Percentiles rank a stretch among this genome's conserved stretches.
These are phyloP conservation scores for Allium sativum DNA, from an alignment of 106 monocot species.

Conservation along the genomic window DNA sequence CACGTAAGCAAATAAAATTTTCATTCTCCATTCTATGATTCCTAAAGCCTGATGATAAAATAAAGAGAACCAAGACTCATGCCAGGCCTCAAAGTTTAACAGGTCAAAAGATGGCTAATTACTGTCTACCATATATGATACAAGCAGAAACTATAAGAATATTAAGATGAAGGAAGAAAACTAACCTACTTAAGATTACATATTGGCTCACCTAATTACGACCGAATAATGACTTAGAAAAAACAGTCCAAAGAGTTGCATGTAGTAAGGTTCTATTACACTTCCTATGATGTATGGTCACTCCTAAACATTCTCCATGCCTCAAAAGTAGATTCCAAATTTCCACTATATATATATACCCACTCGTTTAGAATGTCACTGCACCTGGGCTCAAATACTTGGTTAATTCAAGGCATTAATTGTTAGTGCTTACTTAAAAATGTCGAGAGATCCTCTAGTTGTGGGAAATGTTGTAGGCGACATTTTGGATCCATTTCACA, in stretches of 20 bases:
- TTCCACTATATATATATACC: conserved; percentile 14
- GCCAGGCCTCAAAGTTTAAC: conserved; percentile 1
- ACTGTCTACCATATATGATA: conserved; percentile 4
- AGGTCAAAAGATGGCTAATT: conserved; percentile 7
- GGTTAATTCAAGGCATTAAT: background rate
- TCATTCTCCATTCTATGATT: background rate
- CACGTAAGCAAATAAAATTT: conserved; percentile 9
- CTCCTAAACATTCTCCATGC: background rate
- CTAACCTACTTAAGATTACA: background rate
- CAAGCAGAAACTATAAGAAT: conserved; percentile 4
- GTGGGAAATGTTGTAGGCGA: conserved; percentile 62
- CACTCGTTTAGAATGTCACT: conserved; percentile 9
- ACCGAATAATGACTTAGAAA: conserved; percentile 2
- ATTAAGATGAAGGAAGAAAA: conserved; percentile 2
- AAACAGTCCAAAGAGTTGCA: too few species aligned
- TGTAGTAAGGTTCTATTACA: conserved; percentile 9
- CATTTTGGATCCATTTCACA: conserved; percentile 53
- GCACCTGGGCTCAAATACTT: conserved; percentile 15
- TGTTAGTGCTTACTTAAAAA: conserved; percentile 1
- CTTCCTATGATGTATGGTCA: conserved; percentile 10
- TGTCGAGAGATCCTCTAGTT: conserved; percentile 70
- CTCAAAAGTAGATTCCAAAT: conserved; percentile 13
- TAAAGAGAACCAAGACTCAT: background rate
- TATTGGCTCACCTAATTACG: conserved; percentile 4
- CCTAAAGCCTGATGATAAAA: background rate